phyloP scores from a whole-genome alignment of 1,284 basidiomycete genomes.

The Ceratobasidium sp. region DNA sequence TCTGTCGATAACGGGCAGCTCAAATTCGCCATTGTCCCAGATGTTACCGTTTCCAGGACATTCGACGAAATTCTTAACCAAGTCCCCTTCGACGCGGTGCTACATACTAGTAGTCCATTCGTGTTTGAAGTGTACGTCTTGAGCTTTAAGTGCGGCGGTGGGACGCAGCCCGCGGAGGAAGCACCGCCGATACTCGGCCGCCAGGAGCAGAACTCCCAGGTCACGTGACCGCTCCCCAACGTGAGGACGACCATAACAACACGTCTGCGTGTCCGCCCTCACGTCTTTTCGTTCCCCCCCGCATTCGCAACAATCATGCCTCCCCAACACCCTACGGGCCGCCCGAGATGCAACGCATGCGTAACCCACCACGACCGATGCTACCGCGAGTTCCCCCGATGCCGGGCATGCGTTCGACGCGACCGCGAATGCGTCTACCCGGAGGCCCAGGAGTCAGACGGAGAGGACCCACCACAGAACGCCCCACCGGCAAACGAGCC shows the following conservation, averaged over 20 bases:
- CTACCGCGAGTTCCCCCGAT: not conserved
- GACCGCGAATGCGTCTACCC: not conserved
- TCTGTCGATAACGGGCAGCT: too few relatives aligned
- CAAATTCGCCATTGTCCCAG: constrained; percentile 47
- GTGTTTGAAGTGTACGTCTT: constrained; percentile 27
- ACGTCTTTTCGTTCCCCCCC: too few relatives aligned
- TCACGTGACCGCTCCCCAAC: too few relatives aligned
- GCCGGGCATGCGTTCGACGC: not conserved
- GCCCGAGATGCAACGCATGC: not conserved
- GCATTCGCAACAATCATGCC: not conserved
- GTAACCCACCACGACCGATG: not conserved
- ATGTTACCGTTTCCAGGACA: constrained; percentile 46
- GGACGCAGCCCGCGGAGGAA: too few relatives aligned
- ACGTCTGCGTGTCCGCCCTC: too few relatives aligned
- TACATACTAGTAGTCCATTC: constrained; percentile 44
- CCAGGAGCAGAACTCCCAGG: too few relatives aligned
- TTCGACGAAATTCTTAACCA: constrained; percentile 48
- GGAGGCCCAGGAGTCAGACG: too few relatives aligned
- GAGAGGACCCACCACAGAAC: not conserved
- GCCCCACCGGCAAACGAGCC: not conserved
- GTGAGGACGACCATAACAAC: too few relatives aligned
- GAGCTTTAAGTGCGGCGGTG: too few relatives aligned
- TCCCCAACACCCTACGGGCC: not conserved
- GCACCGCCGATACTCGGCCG: too few relatives aligned
- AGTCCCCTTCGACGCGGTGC: constrained; percentile 41